These are phyloP conservation scores for Xylaria multiplex DNA, from an alignment of 2,329 filamentous ascomycete species.

Conservation along the genomic window DNA sequence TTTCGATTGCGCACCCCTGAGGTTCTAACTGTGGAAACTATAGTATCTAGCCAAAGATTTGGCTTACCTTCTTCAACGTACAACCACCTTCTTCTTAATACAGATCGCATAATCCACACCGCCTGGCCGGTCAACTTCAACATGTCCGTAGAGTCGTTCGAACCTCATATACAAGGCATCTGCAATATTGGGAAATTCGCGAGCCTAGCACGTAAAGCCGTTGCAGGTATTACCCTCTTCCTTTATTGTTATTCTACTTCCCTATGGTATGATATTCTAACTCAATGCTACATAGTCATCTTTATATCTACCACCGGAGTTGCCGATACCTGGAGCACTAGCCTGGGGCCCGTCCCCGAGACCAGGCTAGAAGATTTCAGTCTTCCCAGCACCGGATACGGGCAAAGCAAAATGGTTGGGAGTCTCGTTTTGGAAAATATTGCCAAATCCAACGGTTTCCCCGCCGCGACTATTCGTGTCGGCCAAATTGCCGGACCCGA, in stretches of 20 bases:
- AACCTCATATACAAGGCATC: conserved; percentile 51
- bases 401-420: conserved; percentile 55
- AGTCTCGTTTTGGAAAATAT: conserved; percentile 55
- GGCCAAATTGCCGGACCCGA: conserved; percentile 59
- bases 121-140: conserved; percentile 55
- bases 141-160: conserved; percentile 48
- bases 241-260: too few relatives aligned
- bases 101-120: conserved; percentile 44
- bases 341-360: conserved; percentile 51
- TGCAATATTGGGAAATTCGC: conserved; percentile 50
- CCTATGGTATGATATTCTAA: too few relatives aligned
- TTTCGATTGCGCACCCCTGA: too few relatives aligned
- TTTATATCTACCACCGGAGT: conserved; percentile 57
- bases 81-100: conserved; percentile 1
- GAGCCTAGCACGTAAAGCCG: conserved; percentile 30
- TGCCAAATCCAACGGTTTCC: conserved; percentile 49
- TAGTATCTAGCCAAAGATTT: neutral
- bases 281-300: conserved; percentile 31
- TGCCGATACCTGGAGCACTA: conserved; percentile 44
- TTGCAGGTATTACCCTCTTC: too few relatives aligned
- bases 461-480: conserved; percentile 54
- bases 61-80: conserved; percentile 10
- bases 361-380: conserved; percentile 47
- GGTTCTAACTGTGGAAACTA: too few relatives aligned
- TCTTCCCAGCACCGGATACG: conserved; percentile 52